phyloP scores from a whole-genome alignment of 495 filamentous ascomycete genomes.

The Lophium mytilinum region DNA sequence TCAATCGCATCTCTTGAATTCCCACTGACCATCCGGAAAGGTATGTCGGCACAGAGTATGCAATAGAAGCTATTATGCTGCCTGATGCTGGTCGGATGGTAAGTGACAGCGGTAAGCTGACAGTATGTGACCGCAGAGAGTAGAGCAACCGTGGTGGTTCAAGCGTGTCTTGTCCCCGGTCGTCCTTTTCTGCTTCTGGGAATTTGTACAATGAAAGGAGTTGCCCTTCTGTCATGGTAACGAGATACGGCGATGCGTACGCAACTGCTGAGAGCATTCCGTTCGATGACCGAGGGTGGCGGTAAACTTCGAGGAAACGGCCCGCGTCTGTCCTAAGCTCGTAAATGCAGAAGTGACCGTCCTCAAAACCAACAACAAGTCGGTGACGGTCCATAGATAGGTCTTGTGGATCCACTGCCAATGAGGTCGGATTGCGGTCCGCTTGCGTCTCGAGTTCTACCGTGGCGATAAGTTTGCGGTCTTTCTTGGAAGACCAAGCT shows the following conservation, averaged over 20 bases:
- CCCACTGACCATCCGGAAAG: slow-evolving; percentile 77
- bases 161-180: slow-evolving; percentile 11
- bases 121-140: slow-evolving; percentile 74
- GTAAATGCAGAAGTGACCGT: slow-evolving; percentile 69
- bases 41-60: slow-evolving; percentile 66
- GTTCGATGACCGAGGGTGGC: slow-evolving; percentile 46
- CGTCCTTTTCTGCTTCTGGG: not conserved
- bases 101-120: slow-evolving; percentile 68
- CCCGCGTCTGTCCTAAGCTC: slow-evolving; percentile 41
- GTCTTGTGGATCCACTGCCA: slow-evolving; percentile 50
- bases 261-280: slow-evolving; percentile 69
- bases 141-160: slow-evolving; percentile 55
- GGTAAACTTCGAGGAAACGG: slow-evolving; percentile 43
- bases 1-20: slow-evolving; percentile 75
- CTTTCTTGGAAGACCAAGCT: slow-evolving; percentile 63
- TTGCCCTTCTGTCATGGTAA: slow-evolving; percentile 67
- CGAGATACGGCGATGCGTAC: slow-evolving; percentile 62
- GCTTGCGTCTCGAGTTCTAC: slow-evolving; percentile 12
- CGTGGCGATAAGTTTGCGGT: slow-evolving; percentile 38
- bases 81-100: slow-evolving; percentile 57
- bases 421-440: slow-evolving; percentile 48
- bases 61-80: slow-evolving; percentile 68
- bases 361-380: slow-evolving; percentile 65
- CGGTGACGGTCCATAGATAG: slow-evolving; percentile 35
- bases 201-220: slow-evolving; percentile 69